These are phyloP conservation scores for Tolypocladium ophioglossoides DNA, from an alignment of 2,329 filamentous ascomycete genomes.

Conservation along the genomic window DNA sequence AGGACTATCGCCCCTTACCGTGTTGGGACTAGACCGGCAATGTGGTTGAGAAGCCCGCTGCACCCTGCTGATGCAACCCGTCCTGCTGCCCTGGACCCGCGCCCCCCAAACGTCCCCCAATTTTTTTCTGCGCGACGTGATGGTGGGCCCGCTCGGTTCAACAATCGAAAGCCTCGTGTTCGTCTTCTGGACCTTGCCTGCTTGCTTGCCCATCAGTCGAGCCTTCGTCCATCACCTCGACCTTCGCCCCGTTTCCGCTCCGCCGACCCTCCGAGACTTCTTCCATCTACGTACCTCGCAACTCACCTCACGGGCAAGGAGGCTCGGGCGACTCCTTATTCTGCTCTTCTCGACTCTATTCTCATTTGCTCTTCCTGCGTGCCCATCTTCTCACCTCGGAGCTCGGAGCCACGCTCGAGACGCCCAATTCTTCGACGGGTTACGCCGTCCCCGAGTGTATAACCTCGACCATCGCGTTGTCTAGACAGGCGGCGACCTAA, in stretches of 20 bases:
- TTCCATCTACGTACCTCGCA: not conserved
- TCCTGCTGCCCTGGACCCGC: not conserved
- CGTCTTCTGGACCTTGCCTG: conserved; percentile 10
- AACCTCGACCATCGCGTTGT: not conserved
- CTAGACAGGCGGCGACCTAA: not conserved
- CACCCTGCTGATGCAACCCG: not conserved
- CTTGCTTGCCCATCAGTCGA: not conserved
- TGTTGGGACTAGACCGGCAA: conserved; percentile 7
- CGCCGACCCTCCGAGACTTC: not conserved
- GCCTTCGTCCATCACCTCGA: not conserved
- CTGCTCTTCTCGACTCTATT: conserved; percentile 8
- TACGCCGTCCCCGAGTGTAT: not conserved
- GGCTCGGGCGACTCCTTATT: conserved; percentile 10
- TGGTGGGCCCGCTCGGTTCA: conserved; percentile 23
- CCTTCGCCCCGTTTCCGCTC: not conserved
- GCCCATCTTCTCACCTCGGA: conserved; percentile 4
- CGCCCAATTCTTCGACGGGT: not conserved
- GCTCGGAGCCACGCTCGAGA: conserved; percentile 9
- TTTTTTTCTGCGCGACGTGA: conserved; percentile 19
- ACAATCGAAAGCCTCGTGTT: conserved; percentile 17
- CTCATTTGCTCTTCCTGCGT: not conserved
- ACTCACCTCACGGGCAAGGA: conserved; percentile 14
- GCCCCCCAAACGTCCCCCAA: conserved; percentile 19
- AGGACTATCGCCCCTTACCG: conserved; percentile 1
- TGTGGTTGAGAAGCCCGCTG: conserved; percentile 13